phyloP scores from a whole-genome alignment of 805 yeast genomes.

The Candida succiphila region DNA sequence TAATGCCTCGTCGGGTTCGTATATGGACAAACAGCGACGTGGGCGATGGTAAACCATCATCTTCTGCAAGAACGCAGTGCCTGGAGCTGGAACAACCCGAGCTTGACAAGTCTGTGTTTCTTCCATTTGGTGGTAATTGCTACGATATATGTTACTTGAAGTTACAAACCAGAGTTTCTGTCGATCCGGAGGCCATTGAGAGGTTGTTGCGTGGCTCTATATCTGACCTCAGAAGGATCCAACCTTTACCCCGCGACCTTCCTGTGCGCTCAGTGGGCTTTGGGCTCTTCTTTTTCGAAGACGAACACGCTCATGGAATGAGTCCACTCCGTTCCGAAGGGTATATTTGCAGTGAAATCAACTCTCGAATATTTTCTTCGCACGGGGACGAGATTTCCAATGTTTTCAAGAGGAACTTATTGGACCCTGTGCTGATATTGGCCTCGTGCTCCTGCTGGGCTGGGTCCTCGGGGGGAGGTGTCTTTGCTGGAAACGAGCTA shows the following conservation, averaged over 20 bases:
- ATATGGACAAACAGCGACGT: not conserved
- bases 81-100: not conserved
- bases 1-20: not conserved
- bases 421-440: conserved; percentile 18
- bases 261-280: conserved; percentile 25
- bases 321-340: conserved; percentile 30
- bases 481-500: conserved; percentile 18
- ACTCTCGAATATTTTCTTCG: conserved; percentile 5
- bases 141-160: conserved; percentile 1
- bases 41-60: too few relatives aligned
- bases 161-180: too few relatives aligned
- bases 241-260: conserved; percentile 8
- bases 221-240: too few relatives aligned
- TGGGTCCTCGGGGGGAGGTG: conserved; percentile 41
- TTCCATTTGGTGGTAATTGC: not conserved
- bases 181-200: not conserved
- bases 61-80: too few relatives aligned
- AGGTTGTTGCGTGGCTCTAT: too few relatives aligned
- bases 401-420: conserved; percentile 1
- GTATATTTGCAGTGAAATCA: conserved; percentile 13
- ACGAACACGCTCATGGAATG: too few relatives aligned
- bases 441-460: conserved; percentile 38
- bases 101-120: not conserved
- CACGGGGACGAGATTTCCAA: conserved; percentile 1
- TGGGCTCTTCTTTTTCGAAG: conserved; percentile 29